phyloP scores from a whole-genome alignment of 345 rosid genomes.

The Kernera saxatilis region DNA sequence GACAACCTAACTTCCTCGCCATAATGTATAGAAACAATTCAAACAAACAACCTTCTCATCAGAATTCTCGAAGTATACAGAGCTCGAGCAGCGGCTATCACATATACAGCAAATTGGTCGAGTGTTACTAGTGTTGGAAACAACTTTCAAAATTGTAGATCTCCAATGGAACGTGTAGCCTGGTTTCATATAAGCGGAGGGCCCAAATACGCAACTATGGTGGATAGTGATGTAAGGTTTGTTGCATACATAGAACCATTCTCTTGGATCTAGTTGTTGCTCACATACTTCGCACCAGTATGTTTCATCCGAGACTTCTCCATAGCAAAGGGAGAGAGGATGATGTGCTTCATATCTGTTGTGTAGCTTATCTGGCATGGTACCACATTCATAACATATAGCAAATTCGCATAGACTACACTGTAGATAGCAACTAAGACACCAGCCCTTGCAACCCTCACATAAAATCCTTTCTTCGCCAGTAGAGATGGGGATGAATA shows the following conservation, averaged over 20 bases:
- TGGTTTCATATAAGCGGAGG: background rate
- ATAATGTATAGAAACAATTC: too few species aligned
- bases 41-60: too few species aligned
- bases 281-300: background rate
- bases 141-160: background rate
- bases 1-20: too few species aligned
- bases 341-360: background rate
- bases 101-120: background rate
- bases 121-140: too few species aligned
- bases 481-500: background rate
- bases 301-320: background rate
- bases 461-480: background rate
- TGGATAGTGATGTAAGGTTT: background rate
- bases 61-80: background rate
- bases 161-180: background rate
- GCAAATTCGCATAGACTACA: background rate
- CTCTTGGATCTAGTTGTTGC: background rate
- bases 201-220: background rate
- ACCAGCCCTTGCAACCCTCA: background rate
- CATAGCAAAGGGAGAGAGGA: background rate
- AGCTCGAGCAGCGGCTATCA: background rate
- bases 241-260: background rate
- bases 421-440: background rate
- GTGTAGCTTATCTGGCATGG: background rate
- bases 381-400: background rate